These are phyloP conservation scores for Polysphondylium violaceum DNA, from an alignment of 78 protist genomes.

Conservation along the genomic window DNA sequence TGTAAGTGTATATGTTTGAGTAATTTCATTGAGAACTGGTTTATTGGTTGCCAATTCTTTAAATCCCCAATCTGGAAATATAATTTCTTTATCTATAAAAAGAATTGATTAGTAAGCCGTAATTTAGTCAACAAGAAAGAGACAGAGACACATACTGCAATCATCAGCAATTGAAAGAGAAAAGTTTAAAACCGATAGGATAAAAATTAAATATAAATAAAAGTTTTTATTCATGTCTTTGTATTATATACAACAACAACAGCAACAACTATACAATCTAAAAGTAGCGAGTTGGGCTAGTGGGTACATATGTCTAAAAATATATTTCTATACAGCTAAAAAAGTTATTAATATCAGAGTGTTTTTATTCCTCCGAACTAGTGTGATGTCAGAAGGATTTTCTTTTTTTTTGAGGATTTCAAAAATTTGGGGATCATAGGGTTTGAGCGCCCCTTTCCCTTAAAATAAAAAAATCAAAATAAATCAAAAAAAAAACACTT, in stretches of 20 bases:
- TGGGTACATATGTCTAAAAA: too few species aligned
- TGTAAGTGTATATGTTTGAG: background rate
- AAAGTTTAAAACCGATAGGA: background rate
- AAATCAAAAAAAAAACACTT: too few species aligned
- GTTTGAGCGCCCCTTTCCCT: too few species aligned
- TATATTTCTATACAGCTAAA: too few species aligned
- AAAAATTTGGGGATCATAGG: too few species aligned
- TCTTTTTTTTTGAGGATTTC: too few species aligned
- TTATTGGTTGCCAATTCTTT: background rate
- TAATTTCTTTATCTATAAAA: constrained; percentile 9
- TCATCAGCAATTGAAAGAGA: background rate
- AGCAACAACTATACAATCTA: background rate
- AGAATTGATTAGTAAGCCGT: background rate
- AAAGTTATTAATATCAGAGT: too few species aligned
- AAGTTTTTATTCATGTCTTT: background rate
- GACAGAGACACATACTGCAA: background rate
- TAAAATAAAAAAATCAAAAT: too few species aligned
- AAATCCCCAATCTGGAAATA: constrained; percentile 25
- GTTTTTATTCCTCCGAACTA: too few species aligned
- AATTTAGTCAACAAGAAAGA: background rate
- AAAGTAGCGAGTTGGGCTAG: too few species aligned
- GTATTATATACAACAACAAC: background rate
- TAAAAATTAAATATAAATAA: background rate
- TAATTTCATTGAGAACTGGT: background rate
- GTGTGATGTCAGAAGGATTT: too few species aligned